Evolutionary conservation across 208 protist species (phyloP).

Genomic region (Crithidia acanthocephali): DNA sequence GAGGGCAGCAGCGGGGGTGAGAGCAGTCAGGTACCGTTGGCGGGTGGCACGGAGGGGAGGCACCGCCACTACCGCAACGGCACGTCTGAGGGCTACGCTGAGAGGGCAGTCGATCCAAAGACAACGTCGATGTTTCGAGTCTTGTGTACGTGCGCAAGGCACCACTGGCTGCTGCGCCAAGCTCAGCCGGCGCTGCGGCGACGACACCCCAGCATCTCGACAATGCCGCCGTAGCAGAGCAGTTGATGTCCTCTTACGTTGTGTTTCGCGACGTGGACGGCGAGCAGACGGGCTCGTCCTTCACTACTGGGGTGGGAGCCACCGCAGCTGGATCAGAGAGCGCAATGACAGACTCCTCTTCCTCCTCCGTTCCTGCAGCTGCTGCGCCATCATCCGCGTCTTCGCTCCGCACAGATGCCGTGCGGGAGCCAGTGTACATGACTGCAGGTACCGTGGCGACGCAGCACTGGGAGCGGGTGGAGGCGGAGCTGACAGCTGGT

Average conservation of each 20-base stretch:
- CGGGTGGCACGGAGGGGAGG: no score
- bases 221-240: conserved; percentile 15
- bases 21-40: background rate
- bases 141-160: conserved; percentile 10
- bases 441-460: background rate
- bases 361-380: no score
- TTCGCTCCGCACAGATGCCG: background rate
- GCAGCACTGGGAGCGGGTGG: conserved; percentile 18
- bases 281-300: no score
- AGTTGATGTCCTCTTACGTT: conserved; percentile 28
- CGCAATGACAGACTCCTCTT: no score
- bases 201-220: background rate
- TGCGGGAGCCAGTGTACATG: conserved; percentile 8
- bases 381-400: no score
- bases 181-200: background rate
- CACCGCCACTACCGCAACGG: no score
- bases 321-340: no score
- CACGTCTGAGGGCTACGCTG: no score
- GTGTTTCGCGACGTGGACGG: conserved; percentile 20
- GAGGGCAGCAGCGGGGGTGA: background rate
- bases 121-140: background rate
- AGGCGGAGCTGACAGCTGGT: conserved; percentile 8
- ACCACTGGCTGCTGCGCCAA: conserved; percentile 7
- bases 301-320: no score
- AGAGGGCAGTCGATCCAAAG: no score